Base-by-base conservation (phyloP, 371 early-diverging fungal species). In the Mortierella sp. region DNA sequence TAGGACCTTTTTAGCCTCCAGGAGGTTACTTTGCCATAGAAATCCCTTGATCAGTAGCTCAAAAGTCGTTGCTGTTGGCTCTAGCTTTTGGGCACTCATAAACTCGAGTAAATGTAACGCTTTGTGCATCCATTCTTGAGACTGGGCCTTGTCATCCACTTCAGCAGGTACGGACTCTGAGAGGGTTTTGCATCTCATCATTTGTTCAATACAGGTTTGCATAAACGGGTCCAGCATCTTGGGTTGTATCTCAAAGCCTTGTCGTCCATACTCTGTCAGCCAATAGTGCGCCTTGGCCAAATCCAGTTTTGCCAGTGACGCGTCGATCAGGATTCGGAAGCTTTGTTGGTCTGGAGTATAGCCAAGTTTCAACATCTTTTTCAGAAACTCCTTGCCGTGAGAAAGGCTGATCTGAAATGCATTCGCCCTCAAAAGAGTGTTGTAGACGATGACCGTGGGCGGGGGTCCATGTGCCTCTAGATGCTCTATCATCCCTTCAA, bases 111-210 rank as follows among this genome's bases (percentile, higher is more conserved):
- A 23, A 10, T 64, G 64, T 38, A 74, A 47, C 7, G 64, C 56
- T 16, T 61, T 67, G 54, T 64, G 13, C 74, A 68, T 64, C 74
- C 74, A 74, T 48, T 68, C 74, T 23, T 49, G 63, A 13, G 65
- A 41, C 28, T 53, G 24, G 3, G 57, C 4, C 14, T 47, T 51
- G 18, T 6, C 53, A 10, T 39, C 43, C 12, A 8, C 26, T 18
- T 47, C 14, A 9, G 23, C 13, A 24, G 2, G 3, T 24, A 23
- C 21, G 24, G 49, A 19, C 3, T 23, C 24, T 13, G 24, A 24
- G n/a, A 10, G 47, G 30, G 0, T 45, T 1, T 34, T 21, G 24
- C 23, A 18, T 10, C 14, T 18, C 3, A 54, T 42, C 24, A 62
- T 41, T 46, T 62, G 57, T 30, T 45, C 46, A 18, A 60, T 38